phyloP scores from a whole-genome alignment of 208 protist species.

The Angomonas ambiguus region DNA sequence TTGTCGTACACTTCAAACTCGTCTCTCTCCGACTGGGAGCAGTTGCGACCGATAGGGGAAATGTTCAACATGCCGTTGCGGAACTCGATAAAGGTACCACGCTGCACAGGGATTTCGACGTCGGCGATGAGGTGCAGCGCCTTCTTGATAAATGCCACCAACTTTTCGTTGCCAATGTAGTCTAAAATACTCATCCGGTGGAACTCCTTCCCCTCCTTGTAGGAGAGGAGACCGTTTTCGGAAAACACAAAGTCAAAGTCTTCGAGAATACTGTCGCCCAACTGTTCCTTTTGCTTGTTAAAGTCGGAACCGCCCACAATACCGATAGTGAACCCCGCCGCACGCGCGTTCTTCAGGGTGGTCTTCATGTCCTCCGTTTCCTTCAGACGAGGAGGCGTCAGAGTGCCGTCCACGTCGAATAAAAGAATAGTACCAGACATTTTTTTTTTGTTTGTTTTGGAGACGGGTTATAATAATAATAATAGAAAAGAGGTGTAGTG shows the following conservation, averaged over 20 bases:
- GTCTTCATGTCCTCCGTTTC: conserved; percentile 89
- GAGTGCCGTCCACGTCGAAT: conserved; percentile 96
- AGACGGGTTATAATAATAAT: background rate
- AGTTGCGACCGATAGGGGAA: conserved; percentile 99
- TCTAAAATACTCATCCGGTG: conserved; percentile 89
- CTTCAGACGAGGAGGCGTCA: conserved; percentile 76
- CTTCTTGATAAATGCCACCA: conserved; percentile 96
- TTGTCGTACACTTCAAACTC: conserved; percentile 98
- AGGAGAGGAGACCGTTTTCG: conserved; percentile 98
- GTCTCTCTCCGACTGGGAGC: conserved; percentile 96
- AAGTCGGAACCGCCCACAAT: conserved; percentile 99
- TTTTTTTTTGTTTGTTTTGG: conserved; percentile 3
- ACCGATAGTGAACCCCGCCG: conserved; percentile 89
- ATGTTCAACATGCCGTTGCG: conserved; percentile 99
- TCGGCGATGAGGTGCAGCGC: conserved; percentile 93
- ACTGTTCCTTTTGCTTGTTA: conserved; percentile 97
- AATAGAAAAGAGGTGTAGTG: background rate
- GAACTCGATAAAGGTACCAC: conserved; percentile 99
- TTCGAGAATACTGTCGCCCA: conserved; percentile 84
- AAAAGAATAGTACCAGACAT: conserved; percentile 77
- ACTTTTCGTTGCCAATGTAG: conserved; percentile 92
- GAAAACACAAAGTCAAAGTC: conserved; percentile 98
- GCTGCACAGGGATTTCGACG: conserved; percentile 97
- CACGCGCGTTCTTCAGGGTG: conserved; percentile 76
- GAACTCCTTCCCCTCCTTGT: conserved; percentile 87